Conservation (phyloP, 768 basidiomycete genomes). For the Cyathus striatus region DNA sequence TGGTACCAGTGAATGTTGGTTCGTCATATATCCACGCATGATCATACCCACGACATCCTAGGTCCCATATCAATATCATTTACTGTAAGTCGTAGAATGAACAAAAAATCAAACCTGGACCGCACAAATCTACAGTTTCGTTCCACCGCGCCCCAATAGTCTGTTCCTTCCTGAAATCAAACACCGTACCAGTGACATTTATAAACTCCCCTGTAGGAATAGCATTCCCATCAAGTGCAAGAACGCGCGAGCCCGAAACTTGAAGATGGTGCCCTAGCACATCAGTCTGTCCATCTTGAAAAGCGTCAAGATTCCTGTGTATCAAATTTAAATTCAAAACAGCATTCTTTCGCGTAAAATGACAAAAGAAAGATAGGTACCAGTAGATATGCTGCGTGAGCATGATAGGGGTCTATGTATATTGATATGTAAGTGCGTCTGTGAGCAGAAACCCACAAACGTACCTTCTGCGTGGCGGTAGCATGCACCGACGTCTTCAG, state of each 20-base stretch:
- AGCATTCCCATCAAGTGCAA: slow-evolving; percentile 28
- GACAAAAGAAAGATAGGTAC: slow-evolving; percentile 14
- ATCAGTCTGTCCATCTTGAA: slow-evolving; percentile 32
- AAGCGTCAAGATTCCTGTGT: slow-evolving; percentile 47
- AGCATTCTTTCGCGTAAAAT: not conserved
- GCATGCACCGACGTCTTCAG: slow-evolving; percentile 39
- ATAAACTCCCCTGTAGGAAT: slow-evolving; percentile 25
- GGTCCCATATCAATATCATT: not conserved
- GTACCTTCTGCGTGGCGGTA: slow-evolving; percentile 36
- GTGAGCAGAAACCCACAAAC: not conserved
- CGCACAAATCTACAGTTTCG: slow-evolving; percentile 21
- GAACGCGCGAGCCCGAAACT: slow-evolving; percentile 20
- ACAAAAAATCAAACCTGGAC: slow-evolving; percentile 14
- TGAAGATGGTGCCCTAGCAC: slow-evolving; percentile 13
- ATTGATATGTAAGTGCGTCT: not conserved
- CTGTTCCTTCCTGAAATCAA: slow-evolving; percentile 34
- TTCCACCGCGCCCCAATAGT: slow-evolving; percentile 29
- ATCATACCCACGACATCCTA: slow-evolving; percentile 46
- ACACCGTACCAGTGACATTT: slow-evolving; percentile 17
- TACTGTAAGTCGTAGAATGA: not conserved
- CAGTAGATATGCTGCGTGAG: slow-evolving; percentile 52
- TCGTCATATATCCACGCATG: slow-evolving; percentile 45
- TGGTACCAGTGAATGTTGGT: slow-evolving; percentile 16
- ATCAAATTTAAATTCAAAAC: too few relatives aligned
- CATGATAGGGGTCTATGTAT: slow-evolving; percentile 48